Percentiles rank a stretch among this genome's conserved stretches.
phyloP scores from a whole-genome alignment of 2,329 filamentous ascomycete species.

The Trematosphaeria pertusa region DNA sequence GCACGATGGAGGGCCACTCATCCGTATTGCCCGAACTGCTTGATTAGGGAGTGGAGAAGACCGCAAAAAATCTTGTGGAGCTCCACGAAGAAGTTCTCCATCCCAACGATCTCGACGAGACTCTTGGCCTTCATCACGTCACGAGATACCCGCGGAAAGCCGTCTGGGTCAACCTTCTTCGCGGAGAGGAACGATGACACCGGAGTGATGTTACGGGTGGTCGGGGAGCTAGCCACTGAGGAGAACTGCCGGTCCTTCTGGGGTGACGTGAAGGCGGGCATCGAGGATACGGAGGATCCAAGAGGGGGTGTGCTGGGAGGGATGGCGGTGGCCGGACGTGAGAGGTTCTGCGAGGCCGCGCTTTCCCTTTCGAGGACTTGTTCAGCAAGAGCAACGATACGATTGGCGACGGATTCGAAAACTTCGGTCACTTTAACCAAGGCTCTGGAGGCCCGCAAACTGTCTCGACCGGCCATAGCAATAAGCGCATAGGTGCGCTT shows the following conservation, averaged over 20 bases:
- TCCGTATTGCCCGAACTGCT: slow-evolving; percentile 43
- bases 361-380: slow-evolving; percentile 47
- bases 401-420: slow-evolving; percentile 61
- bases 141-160: slow-evolving; percentile 59
- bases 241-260: slow-evolving; percentile 38
- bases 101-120: slow-evolving; percentile 65
- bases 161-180: slow-evolving; percentile 62
- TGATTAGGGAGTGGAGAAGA: slow-evolving; percentile 47
- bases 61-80: slow-evolving; percentile 60
- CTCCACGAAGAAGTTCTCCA: slow-evolving; percentile 65
- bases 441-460: slow-evolving; percentile 55
- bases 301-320: slow-evolving; percentile 37
- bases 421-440: slow-evolving; percentile 51
- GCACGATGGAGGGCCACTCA: neutral
- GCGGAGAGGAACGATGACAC: slow-evolving; percentile 66
- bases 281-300: slow-evolving; percentile 34
- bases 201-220: slow-evolving; percentile 57
- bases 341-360: slow-evolving; percentile 26
- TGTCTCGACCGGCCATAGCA: slow-evolving; percentile 63
- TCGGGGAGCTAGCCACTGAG: slow-evolving; percentile 39
- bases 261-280: slow-evolving; percentile 34
- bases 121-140: slow-evolving; percentile 61
- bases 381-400: slow-evolving; percentile 56
- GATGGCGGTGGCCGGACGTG: slow-evolving; percentile 38
- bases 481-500: slow-evolving; percentile 64